phyloP scores from a whole-genome alignment of 495 filamentous ascomycete species.

The Cercophora newfieldiana region DNA sequence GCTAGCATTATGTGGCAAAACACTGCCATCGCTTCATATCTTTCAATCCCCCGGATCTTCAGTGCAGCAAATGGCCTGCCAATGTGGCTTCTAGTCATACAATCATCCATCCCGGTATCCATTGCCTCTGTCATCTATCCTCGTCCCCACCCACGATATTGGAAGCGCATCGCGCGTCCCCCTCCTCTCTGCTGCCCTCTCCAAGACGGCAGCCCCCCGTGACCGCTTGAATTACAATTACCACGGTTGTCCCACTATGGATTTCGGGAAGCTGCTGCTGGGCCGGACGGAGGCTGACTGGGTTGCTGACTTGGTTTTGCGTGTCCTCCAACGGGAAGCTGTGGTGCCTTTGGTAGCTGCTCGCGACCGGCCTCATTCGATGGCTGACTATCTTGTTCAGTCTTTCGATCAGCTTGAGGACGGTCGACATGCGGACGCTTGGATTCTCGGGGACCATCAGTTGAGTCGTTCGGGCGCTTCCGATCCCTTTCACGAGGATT shows the following conservation, averaged over 20 bases:
- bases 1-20: too few relatives aligned
- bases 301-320: neutral
- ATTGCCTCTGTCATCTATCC: neutral
- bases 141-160: neutral
- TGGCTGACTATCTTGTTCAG: constrained; percentile 3
- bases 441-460: constrained; percentile 36
- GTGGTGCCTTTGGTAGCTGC: neutral
- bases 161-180: neutral
- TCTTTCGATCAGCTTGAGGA: constrained; percentile 11
- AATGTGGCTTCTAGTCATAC: neutral
- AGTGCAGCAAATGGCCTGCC: neutral
- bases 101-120: neutral
- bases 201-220: neutral
- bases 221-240: too few relatives aligned
- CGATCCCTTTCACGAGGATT: constrained; percentile 49
- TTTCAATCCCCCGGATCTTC: neutral
- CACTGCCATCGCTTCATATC: too few relatives aligned
- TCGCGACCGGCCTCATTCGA: neutral
- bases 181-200: neutral
- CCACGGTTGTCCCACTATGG: neutral
- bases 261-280: neutral
- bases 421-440: constrained; percentile 46
- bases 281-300: neutral
- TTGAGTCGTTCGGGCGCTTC: constrained; percentile 46
- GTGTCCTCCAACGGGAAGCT: constrained; percentile 2